Conservation (phyloP, 2,329 filamentous ascomycete genomes). For the Xylaria sp. region DNA sequence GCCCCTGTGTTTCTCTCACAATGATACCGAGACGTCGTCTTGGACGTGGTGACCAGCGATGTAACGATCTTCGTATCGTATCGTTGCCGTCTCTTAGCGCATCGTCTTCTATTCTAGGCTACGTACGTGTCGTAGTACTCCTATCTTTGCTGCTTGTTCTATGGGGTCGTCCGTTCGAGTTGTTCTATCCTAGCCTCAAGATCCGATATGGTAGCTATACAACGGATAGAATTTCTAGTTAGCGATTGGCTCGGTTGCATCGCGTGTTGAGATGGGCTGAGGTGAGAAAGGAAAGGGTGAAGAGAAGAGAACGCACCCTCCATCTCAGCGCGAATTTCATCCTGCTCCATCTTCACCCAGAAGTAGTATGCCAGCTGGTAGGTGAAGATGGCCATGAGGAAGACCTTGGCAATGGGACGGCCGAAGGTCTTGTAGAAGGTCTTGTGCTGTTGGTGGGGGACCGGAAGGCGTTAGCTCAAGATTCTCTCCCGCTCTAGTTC, state of each 20-base stretch:
- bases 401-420: slow-evolving; percentile 77
- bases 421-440: slow-evolving; percentile 81
- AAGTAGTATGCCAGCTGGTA: slow-evolving; percentile 82
- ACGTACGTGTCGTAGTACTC: neutral
- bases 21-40: neutral
- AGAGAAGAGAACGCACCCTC: slow-evolving; percentile 57
- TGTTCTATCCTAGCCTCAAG: slow-evolving; percentile 47
- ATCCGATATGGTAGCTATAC: slow-evolving; percentile 46
- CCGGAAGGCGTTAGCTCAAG: slow-evolving; percentile 11
- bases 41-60: neutral
- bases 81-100: neutral
- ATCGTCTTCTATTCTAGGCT: neutral
- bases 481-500: neutral
- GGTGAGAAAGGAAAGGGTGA: neutral
- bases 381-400: slow-evolving; percentile 78
- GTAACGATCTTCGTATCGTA: neutral
- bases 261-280: neutral
- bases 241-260: neutral
- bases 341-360: slow-evolving; percentile 79
- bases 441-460: slow-evolving; percentile 55
- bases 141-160: slow-evolving; percentile 35
- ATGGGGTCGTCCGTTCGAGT: slow-evolving; percentile 43
- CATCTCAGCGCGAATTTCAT: slow-evolving; percentile 72
- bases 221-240: slow-evolving; percentile 1
- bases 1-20: neutral